Percentiles rank a stretch among this genome's conserved stretches.
Evolutionary conservation across 495 filamentous ascomycete species (phyloP).

Genomic region (Tetracladium marchalianum): DNA sequence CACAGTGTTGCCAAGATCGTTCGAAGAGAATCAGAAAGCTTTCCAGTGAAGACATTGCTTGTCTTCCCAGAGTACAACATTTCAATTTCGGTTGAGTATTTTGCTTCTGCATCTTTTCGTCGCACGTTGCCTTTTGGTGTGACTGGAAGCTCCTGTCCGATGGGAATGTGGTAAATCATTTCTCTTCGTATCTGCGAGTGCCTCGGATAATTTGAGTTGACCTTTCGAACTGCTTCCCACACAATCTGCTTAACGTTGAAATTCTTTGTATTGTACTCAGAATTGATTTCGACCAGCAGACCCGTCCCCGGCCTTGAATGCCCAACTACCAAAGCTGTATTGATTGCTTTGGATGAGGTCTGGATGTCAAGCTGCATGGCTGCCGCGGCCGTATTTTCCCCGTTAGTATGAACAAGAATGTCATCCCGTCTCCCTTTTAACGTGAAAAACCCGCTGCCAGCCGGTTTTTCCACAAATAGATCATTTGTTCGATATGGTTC

Average conservation of each 20-base stretch:
- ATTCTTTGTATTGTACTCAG: conserved; percentile 5
- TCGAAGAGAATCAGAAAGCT: conserved; percentile 11
- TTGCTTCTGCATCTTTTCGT: conserved; percentile 12
- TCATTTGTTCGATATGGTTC: conserved; percentile 18
- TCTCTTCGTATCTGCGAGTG: conserved; percentile 12
- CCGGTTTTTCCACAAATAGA: conserved; percentile 18
- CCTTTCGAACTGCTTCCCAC: conserved; percentile 12
- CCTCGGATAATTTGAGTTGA: conserved; percentile 12
- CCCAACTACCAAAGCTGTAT: conserved; percentile 14
- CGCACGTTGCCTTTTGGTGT: conserved; percentile 20
- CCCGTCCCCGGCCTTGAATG: conserved; percentile 14
- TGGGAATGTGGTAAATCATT: conserved; percentile 17
- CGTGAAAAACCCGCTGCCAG: conserved; percentile 14
- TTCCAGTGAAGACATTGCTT: neutral
- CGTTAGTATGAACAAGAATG: conserved; percentile 17
- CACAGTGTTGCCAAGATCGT: conserved; percentile 7
- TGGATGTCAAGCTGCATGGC: conserved; percentile 19
- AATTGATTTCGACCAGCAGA: conserved; percentile 15
- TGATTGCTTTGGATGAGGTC: conserved; percentile 15
- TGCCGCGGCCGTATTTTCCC: conserved; percentile 17
- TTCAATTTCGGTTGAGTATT: conserved; percentile 10
- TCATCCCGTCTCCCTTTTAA: conserved; percentile 19
- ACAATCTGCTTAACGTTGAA: neutral
- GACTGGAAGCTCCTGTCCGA: conserved; percentile 10
- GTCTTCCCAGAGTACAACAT: conserved; percentile 4